Evolutionary conservation across 257 asterid species (phyloP), one percentile per base, ranked within the genome.

Genomic region (Forsythia suspensa): DNA sequence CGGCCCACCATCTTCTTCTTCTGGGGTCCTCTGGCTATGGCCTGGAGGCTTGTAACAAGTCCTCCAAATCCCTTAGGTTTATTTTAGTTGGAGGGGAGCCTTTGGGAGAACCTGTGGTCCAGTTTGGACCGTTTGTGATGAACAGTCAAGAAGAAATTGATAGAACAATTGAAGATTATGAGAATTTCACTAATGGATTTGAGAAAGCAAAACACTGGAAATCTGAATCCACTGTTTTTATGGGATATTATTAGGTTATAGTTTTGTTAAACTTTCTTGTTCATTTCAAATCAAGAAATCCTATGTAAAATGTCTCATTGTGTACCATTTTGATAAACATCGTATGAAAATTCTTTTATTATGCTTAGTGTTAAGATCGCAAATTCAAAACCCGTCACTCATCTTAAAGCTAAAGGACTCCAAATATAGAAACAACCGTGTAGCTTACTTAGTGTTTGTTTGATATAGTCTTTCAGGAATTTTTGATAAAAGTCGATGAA

Each of bases 61-160:
- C 94, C 3, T 77, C 89, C 7, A 87, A 86, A 39, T 13, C 86
- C 0, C 51, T 90, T 0, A 84, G 97, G 43, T 95, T 95, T 55
- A 72, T 95, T 15, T 57, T 95, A 71, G 86, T 91, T 3, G 99
- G 91, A 8, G 99, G 99, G 2, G 89, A 92, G 79, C 98, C 99
- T 4, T 63, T 95, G 71, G 93, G 90, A 3, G 98, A 95, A 82
- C 91, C 99, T 0, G 93, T 95, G 7, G 95, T 85, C 63, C 99
- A 90, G 72, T 85, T 86, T 72, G 99, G 98, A 2, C 99, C 99
- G 0, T 91, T 95, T 83, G 99, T 95, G 78, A 93, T 93, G 97
- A 93, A 93, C 74, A 91, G 82, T 8, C 93, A 90, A 73, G 92
- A 88, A 20, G 88, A 95, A 77, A 86, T 95, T 15, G 95, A 95